Evolutionary conservation across 2,329 filamentous ascomycete genomes (phyloP), one percentile per base, ranked within the genome.

Genomic region (Sporothrix euskadiensis): DNA sequence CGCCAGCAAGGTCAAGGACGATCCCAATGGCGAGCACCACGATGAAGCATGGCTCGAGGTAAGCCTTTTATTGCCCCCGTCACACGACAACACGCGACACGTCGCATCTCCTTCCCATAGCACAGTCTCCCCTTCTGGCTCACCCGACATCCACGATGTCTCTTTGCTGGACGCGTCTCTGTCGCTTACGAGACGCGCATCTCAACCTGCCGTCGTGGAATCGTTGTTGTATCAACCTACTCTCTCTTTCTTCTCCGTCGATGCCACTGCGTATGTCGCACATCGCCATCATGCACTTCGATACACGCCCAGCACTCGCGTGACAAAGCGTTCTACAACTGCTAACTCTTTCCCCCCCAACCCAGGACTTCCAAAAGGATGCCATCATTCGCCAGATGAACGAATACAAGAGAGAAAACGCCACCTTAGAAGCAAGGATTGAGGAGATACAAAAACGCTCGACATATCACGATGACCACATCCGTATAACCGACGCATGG

Each of bases 321-420:
- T 35, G 19, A 35, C 22, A 10, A 35, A n/a, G 1, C 39, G 47
- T 10, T 41, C 26, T 9, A 52, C 69, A 61, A 49, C 61, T 54
- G 41, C 63, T 82, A 79, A 78, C 78, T 3, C 1, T 79, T 26
- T 79, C 80, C 80, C 82, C 66, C 77, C 80, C 44, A 22, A 75
- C 82, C 78, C 83, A 97, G 94, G 90, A 92, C 80, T 96, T 92
- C 79, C 92, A 95, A 83, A 99, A 98, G 84, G 96, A 97, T 85
- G 96, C 96, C 76, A 97, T 99, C 81, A 91, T 93, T 79, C 93
- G 97, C 74, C 95, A 98, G 84, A 97, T 99, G 94, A 93, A 94
- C 80, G 96, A 98, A 83, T 98, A 97, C 83, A 97, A 97, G 83
- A 91, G 96, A 78, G 94, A 97, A 81, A 94, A 94, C 81, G 87